Evolutionary conservation across 495 filamentous ascomycete genomes (phyloP).

Genomic region (Umbilicaria muhlenbergii): DNA sequence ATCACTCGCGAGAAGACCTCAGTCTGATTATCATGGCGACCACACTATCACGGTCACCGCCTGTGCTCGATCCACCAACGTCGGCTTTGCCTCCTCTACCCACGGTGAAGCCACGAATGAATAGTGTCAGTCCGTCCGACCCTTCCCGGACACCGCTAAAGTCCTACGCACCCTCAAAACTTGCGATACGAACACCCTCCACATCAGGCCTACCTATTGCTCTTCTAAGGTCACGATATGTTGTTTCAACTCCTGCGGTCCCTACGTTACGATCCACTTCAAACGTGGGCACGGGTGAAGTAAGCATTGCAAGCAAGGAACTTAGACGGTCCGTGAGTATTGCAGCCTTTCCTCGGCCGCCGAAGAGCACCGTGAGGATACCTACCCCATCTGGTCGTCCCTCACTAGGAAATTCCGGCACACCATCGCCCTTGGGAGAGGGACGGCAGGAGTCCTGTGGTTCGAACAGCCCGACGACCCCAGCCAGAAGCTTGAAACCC

Average conservation of each 20-base stretch:
- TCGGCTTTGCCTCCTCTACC: slow-evolving; percentile 55
- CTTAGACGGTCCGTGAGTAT: slow-evolving; percentile 79
- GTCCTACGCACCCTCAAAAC: slow-evolving; percentile 32
- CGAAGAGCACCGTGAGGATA: slow-evolving; percentile 24
- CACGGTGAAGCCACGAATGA: slow-evolving; percentile 53
- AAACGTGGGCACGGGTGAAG: slow-evolving; percentile 19
- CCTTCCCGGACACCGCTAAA: slow-evolving; percentile 26
- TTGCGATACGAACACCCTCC: slow-evolving; percentile 47
- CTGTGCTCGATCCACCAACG: slow-evolving; percentile 46
- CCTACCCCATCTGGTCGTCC: too few relatives aligned
- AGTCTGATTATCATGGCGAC: slow-evolving; percentile 33
- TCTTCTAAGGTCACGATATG: slow-evolving; percentile 33
- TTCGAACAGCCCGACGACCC: too few relatives aligned
- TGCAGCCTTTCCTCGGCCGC: slow-evolving; percentile 82
- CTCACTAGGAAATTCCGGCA: too few relatives aligned
- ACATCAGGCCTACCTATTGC: slow-evolving; percentile 33
- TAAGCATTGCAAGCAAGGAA: slow-evolving; percentile 42
- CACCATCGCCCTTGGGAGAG: too few relatives aligned
- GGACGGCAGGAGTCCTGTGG: too few relatives aligned
- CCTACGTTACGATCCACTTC: slow-evolving; percentile 27
- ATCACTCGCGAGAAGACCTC: background rate
- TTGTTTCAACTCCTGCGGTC: slow-evolving; percentile 26
- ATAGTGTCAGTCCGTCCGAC: slow-evolving; percentile 31
- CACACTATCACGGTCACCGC: slow-evolving; percentile 38
- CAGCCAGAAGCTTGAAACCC: too few relatives aligned